Base-by-base conservation (phyloP, 352 stramenopile genomes). In the Phytophthora uliginosa region DNA sequence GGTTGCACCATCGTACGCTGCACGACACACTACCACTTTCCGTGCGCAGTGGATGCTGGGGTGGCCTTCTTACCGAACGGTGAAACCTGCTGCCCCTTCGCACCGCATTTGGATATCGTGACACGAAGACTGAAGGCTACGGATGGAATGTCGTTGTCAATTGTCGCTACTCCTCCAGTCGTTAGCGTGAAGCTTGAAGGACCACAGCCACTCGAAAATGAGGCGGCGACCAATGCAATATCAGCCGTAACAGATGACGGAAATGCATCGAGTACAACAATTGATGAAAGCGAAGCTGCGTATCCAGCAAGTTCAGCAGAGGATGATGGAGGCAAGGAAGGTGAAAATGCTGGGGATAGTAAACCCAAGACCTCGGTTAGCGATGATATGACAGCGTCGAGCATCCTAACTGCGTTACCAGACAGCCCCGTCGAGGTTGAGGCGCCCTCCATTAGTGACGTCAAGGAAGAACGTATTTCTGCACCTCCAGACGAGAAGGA, bases 21-120 rank as follows among this genome's bases (percentile, higher is more conserved):
- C 52, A 84, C 83, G 40, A 84, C 80, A 38, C 97, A 98, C 68
- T 99, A 95, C 57, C 97, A 99, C 74, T 98, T 99, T 63, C 85
- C 89, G 2, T 99, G 97, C 60, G 95, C 95, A 18, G 80, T 95
- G 18, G 93, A 94, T 58, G 73, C 84, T 50, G 84, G 84, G 4
- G 83, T 94, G 10, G 77, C 84, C 1, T 96, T 96, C 52, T 70
- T 95, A 42, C 81, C 83, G 2, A 93, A 80, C 10, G 79, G 87
- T 10, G 86, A 94, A 57, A 93, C 86, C 7, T 93, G 84, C 36
- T 96, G 89, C 61, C 79, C 87, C 0, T 65, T 79, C 7, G 65
- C 76, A 1, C 63, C 77, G 17, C 89, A 96, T 61, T 60, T 93
- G 24, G 76, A 86, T 60, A 77, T 78, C 33, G 64, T 93, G 12